Base-by-base conservation (phyloP, 1,284 basidiomycete genomes). In the Austroboletus niveus region DNA sequence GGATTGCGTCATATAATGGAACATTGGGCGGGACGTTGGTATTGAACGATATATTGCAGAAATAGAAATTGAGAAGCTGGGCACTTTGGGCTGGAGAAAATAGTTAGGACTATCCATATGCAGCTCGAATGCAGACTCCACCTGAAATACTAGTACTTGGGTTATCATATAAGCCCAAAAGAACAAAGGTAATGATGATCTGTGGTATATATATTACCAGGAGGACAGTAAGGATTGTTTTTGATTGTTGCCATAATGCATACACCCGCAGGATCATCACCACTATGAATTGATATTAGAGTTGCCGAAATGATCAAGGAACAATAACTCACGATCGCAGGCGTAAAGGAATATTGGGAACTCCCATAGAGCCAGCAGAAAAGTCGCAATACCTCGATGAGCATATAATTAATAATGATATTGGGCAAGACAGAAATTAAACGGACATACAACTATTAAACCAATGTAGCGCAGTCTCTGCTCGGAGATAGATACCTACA, bases 261-360 rank as follows among this genome's bases (percentile, higher is more conserved):
- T 50, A 42, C 1, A 52, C 39, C 14, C 49, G 34, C 11, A 53
- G 20, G 20, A 52, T 38, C 51, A 53, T 52, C 27, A 52, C 32
- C 35, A 50, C 48, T 52, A 10, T 7, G 29, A n/a, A 15, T 20
- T 12, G n/a, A 40, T 11, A n/a, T 24, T 11, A 22, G 8, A 24
- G 15, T 6, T 8, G 15, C 3, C 12, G 38, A 22, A 15, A 27
- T 12, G 31, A 29, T 32, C 4, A 10, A 15, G 27, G 27, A 8
- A n/a, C 5, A 5, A 8, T 5, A 42, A 45, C 51, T 41, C 20
- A 52, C 51, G 8, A 8, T 52, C 51, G 30, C 20, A 17, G n/a
- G 27, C 48, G 14, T 30, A 8, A 36, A 52, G 15, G 8, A 50
- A 52, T 4, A 52, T 10, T 3, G 10, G n/a, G 27, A 32, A 34